Evolutionary conservation across 2,329 filamentous ascomycete species (phyloP).

Genomic region (Colletotrichum sp.): DNA sequence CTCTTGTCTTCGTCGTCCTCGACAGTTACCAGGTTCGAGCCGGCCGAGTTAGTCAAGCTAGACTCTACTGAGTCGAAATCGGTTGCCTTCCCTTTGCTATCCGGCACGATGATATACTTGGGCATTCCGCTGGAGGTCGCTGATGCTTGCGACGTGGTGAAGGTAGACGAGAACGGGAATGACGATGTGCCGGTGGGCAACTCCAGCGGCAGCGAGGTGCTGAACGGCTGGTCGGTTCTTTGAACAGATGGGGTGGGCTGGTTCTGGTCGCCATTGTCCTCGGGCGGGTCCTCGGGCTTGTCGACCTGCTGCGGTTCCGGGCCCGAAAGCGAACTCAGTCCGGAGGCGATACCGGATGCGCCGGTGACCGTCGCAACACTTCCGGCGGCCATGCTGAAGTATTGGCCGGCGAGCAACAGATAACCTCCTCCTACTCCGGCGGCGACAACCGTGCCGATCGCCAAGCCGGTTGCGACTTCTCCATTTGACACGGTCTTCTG

Average conservation of each 20-base stretch:
- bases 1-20: not conserved
- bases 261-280: not conserved
- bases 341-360: not conserved
- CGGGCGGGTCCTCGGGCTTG: not conserved
- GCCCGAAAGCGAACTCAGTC: not conserved
- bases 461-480: not conserved
- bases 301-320: not conserved
- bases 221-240: not conserved
- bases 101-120: not conserved
- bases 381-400: not conserved
- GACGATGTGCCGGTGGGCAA: not conserved
- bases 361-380: not conserved
- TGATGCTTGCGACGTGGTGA: not conserved
- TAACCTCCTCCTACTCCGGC: not conserved
- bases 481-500: not conserved
- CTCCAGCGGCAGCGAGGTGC: not conserved
- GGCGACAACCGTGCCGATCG: not conserved
- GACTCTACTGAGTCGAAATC: not conserved
- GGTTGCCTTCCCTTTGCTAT: not conserved
- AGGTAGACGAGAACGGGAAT: not conserved
- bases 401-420: not conserved
- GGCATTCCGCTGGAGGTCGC: not conserved
- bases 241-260: not conserved
- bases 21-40: not conserved
- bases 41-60: not conserved